Evolutionary conservation across 345 rosid genomes (phyloP).

Genomic region (Viola odorata): DNA sequence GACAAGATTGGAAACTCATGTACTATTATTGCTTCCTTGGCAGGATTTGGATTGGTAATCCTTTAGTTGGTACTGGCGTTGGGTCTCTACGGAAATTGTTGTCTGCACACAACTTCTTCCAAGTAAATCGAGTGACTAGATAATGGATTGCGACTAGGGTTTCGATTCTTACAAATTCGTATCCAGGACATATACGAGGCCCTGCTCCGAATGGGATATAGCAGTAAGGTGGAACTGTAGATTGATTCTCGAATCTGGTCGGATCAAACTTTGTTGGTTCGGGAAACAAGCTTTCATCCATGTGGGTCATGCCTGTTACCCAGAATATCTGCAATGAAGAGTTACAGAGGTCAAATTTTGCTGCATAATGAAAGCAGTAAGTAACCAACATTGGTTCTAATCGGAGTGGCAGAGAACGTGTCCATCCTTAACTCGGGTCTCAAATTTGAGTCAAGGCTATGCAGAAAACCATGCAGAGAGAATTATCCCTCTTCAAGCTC

Average conservation of each 20-base stretch:
- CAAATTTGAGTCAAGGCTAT: too few relatives aligned
- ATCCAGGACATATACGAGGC: constrained; percentile 51
- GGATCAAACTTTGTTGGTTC: constrained; percentile 46
- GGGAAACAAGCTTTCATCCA: constrained; percentile 38
- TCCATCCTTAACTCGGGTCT: too few relatives aligned
- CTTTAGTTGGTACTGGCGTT: constrained; percentile 41
- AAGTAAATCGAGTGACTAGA: constrained; percentile 41
- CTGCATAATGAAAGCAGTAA: background rate
- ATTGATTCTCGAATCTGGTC: constrained; percentile 36
- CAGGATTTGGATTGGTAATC: constrained; percentile 30
- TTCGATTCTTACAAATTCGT: constrained; percentile 48
- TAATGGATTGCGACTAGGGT: constrained; percentile 38
- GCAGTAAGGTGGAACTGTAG: constrained; percentile 44
- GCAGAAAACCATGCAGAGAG: too few relatives aligned
- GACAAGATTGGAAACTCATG: too few relatives aligned
- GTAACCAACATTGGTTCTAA: background rate
- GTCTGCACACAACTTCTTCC: constrained; percentile 34
- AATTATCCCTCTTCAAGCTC: too few relatives aligned
- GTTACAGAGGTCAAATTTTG: background rate
- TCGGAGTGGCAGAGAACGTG: too few relatives aligned
- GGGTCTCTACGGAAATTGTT: constrained; percentile 38
- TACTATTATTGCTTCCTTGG: constrained; percentile 11
- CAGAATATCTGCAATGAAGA: constrained; percentile 33
- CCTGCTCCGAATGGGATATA: constrained; percentile 47
- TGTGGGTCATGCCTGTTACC: constrained; percentile 42